phyloP scores from a whole-genome alignment of 306 rosid species.

The Pyrus communis region DNA sequence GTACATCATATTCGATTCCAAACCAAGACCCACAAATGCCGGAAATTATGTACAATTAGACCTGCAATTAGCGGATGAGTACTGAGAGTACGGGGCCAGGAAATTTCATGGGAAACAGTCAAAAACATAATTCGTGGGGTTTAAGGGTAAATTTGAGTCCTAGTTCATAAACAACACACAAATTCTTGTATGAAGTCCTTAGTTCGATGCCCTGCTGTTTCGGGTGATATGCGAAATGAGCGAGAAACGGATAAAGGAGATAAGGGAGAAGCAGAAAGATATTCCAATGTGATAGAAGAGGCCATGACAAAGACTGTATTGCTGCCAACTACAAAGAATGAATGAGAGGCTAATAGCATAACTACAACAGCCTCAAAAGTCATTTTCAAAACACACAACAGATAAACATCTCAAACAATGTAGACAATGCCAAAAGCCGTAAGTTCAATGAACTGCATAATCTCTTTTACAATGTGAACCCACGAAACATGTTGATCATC shows the following conservation, averaged over 20 bases:
- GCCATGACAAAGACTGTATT: not conserved
- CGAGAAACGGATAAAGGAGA: not conserved
- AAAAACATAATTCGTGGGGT: too few species aligned
- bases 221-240: too few species aligned
- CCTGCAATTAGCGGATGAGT: too few species aligned
- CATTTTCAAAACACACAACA: not conserved
- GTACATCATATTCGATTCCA: not conserved
- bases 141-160: too few species aligned
- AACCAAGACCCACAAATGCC: not conserved
- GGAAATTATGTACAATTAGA: not conserved
- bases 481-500: not conserved
- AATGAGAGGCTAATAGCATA: not conserved
- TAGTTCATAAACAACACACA: too few species aligned
- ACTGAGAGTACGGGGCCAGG: too few species aligned
- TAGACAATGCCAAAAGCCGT: too few species aligned
- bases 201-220: not conserved
- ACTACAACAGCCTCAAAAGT: constrained; percentile 6
- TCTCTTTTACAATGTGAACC: not conserved
- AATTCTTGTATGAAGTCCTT: too few species aligned
- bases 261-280: constrained; percentile 1
- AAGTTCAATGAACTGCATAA: not conserved
- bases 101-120: too few species aligned
- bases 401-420: not conserved
- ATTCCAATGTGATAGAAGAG: not conserved
- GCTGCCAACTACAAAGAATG: constrained; percentile 1